phyloP scores from a whole-genome alignment of 306 rosid species.

The Pyrus betulifolia region DNA sequence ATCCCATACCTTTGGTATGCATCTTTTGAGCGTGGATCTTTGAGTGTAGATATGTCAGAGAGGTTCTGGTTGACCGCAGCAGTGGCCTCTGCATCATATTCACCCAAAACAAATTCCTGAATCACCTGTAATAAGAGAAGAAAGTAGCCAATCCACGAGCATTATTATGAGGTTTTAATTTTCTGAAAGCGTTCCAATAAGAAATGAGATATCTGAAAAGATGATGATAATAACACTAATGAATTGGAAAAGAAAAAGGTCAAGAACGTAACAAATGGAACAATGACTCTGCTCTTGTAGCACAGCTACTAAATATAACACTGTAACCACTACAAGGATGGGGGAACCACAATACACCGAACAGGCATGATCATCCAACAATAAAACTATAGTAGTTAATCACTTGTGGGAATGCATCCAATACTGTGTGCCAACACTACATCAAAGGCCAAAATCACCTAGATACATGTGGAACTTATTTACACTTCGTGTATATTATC shows the following conservation, averaged over 20 bases:
- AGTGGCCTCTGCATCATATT: slow-evolving; percentile 75
- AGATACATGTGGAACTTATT: background rate
- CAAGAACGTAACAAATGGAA: background rate
- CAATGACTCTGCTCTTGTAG: background rate
- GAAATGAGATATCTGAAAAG: background rate
- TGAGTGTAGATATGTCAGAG: slow-evolving; percentile 75
- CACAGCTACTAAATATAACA: background rate
- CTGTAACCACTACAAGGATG: slow-evolving; percentile 4
- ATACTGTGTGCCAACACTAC: background rate
- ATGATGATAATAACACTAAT: background rate
- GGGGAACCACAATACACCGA: background rate
- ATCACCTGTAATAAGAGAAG: slow-evolving; percentile 45
- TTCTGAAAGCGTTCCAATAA: background rate
- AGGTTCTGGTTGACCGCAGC: slow-evolving; percentile 69
- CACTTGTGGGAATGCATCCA: background rate
- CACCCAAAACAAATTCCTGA: slow-evolving; percentile 80
- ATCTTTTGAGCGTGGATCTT: slow-evolving; percentile 92
- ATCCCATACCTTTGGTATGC: slow-evolving; percentile 77
- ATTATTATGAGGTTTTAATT: slow-evolving; percentile 10
- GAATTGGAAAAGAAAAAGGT: background rate
- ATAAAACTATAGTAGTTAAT: background rate
- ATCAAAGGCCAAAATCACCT: background rate
- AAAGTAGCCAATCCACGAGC: slow-evolving; percentile 3
- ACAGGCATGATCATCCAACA: background rate
- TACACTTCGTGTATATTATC: background rate